Conservation (phyloP, 352 stramenopile species). For the Globisporangium paddicum region DNA sequence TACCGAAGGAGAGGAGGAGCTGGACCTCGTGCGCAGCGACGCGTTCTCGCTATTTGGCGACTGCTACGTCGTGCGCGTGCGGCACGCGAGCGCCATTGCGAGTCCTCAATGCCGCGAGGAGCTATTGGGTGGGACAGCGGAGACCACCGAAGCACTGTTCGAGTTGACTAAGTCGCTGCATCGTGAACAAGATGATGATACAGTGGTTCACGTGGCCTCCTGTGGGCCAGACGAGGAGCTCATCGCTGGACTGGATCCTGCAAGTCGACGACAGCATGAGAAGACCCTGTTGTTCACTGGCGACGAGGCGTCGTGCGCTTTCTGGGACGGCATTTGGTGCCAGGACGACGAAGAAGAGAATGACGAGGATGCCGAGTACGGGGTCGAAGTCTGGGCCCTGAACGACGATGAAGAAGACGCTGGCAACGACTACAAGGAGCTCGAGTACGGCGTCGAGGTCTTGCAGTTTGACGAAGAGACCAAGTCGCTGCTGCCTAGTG, state of each 20-base stretch:
- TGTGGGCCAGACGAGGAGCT: neutral
- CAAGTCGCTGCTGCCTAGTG: neutral
- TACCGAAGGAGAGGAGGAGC: neutral
- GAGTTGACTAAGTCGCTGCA: neutral
- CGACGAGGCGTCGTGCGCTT: slow-evolving; percentile 8
- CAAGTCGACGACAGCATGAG: neutral
- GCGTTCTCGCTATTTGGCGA: slow-evolving; percentile 16
- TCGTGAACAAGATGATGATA: neutral
- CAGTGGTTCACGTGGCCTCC: neutral
- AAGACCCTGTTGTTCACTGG: slow-evolving; percentile 7
- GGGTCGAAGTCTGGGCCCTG: neutral
- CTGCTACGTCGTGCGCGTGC: slow-evolving; percentile 17
- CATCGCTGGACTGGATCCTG: neutral
- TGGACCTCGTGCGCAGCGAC: slow-evolving; percentile 13
- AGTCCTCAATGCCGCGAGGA: neutral
- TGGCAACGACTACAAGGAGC: neutral
- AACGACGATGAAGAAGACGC: neutral
- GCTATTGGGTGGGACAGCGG: neutral
- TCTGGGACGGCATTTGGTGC: slow-evolving; percentile 14
- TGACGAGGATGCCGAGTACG: neutral
- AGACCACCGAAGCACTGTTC: neutral
- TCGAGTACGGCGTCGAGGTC: slow-evolving; percentile 6
- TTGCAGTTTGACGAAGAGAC: slow-evolving; percentile 1
- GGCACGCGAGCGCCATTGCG: neutral
- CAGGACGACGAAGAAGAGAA: slow-evolving; percentile 4